Conservation (phyloP, 768 basidiomycete species). For the Mycena filopes region DNA sequence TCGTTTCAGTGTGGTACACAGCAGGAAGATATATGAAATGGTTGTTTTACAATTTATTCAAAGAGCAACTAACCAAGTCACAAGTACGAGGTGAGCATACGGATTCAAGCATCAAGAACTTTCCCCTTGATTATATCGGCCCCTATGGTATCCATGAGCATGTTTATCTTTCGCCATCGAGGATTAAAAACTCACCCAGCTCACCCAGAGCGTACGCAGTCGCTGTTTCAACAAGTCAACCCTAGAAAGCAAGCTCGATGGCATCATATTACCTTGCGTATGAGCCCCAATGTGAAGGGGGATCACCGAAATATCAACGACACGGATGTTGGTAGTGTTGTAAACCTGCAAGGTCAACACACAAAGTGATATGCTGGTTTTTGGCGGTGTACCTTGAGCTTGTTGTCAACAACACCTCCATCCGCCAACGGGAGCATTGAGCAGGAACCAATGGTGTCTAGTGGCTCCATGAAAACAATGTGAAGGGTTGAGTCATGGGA, state of each 20-base stretch:
- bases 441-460: conserved; percentile 23
- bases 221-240: neutral
- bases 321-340: conserved; percentile 21
- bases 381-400: conserved; percentile 7
- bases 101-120: too few relatives aligned
- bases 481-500: neutral
- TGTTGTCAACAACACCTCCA: conserved; percentile 17
- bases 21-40: too few relatives aligned
- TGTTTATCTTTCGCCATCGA: too few relatives aligned
- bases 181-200: conserved; percentile 3
- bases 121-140: conserved; percentile 22
- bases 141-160: neutral
- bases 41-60: too few relatives aligned
- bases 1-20: too few relatives aligned
- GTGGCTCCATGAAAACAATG: neutral
- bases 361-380: too few relatives aligned
- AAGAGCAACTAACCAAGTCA: too few relatives aligned
- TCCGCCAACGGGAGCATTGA: conserved; percentile 20
- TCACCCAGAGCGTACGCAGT: conserved; percentile 26
- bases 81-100: too few relatives aligned
- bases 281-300: conserved; percentile 47
- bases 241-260: neutral
- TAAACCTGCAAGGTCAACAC: neutral
- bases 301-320: conserved; percentile 49
- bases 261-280: conserved; percentile 19